phyloP scores from a whole-genome alignment of 2,329 filamentous ascomycete species.

The Trichoderma gracile region DNA sequence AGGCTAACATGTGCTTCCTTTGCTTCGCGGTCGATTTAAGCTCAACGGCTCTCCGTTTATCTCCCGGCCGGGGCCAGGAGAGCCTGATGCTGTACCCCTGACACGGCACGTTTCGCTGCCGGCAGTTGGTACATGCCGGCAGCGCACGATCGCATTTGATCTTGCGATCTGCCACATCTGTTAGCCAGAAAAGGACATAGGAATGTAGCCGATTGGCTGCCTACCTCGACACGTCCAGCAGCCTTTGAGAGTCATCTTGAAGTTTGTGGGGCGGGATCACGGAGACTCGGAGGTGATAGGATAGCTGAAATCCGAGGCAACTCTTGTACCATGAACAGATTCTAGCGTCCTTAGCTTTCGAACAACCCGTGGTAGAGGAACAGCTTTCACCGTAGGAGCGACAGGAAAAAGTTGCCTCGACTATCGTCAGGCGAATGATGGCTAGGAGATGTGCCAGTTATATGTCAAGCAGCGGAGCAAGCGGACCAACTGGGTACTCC shows the following conservation, averaged over 20 bases:
- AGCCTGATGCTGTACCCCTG: constrained; percentile 15
- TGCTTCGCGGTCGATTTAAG: neutral
- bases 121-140: constrained; percentile 5
- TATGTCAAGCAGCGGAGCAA: neutral
- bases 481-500: neutral
- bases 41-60: constrained; percentile 7
- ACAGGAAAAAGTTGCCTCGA: neutral
- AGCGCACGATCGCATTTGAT: constrained; percentile 6
- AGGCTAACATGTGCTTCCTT: neutral
- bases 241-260: constrained; percentile 3
- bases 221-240: constrained; percentile 16
- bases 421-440: neutral
- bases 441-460: neutral
- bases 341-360: no score
- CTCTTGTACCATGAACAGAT: no score
- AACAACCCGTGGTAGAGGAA: neutral
- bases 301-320: neutral
- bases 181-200: neutral
- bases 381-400: neutral
- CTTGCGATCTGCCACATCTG: constrained; percentile 11
- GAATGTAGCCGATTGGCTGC: neutral
- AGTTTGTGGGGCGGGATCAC: neutral
- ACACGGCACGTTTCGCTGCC: neutral
- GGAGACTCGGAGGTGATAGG: neutral
- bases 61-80: constrained; percentile 10